Conservation (phyloP, 495 filamentous ascomycete species). For the Penicillium parvum region DNA sequence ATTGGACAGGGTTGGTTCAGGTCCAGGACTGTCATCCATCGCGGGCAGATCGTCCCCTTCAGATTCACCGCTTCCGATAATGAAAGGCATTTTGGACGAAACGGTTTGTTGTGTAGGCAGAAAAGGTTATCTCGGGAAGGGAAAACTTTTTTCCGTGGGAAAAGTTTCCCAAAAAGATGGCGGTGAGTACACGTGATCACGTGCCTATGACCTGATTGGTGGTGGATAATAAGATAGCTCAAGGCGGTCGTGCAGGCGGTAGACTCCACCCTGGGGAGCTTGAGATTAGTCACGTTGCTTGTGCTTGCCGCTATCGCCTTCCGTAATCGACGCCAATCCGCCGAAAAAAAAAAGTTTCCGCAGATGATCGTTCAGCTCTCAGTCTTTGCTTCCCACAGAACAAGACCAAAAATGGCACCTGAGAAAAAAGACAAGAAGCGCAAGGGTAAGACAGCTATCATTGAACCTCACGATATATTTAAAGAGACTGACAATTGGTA, state of each 20-base stretch:
- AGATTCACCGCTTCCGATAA: constrained; percentile 35
- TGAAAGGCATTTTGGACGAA: no score
- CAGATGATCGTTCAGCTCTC: constrained; percentile 15
- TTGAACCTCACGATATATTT: not conserved
- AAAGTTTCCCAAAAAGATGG: no score
- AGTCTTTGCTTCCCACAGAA: constrained; percentile 19
- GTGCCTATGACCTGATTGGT: no score
- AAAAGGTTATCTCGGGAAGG: no score
- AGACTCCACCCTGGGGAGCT: no score
- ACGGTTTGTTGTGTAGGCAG: no score
- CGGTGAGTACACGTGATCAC: no score
- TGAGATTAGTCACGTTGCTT: no score
- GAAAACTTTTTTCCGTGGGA: no score
- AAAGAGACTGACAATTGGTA: constrained; percentile 3
- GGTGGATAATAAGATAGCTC: no score
- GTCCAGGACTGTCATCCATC: constrained; percentile 13
- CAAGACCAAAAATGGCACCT: constrained; percentile 57
- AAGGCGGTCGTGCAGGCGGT: no score
- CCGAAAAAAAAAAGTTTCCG: constrained; percentile 38
- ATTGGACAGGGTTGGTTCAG: not conserved
- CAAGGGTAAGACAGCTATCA: constrained; percentile 52
- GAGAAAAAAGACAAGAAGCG: constrained; percentile 67
- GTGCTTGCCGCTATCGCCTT: no score
- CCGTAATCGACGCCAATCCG: constrained; percentile 25
- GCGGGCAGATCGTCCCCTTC: constrained; percentile 4